Percentiles rank a stretch among this genome's conserved stretches.
Conservation (phyloP, 148 eudicot species). For the Polygonum aviculare region DNA sequence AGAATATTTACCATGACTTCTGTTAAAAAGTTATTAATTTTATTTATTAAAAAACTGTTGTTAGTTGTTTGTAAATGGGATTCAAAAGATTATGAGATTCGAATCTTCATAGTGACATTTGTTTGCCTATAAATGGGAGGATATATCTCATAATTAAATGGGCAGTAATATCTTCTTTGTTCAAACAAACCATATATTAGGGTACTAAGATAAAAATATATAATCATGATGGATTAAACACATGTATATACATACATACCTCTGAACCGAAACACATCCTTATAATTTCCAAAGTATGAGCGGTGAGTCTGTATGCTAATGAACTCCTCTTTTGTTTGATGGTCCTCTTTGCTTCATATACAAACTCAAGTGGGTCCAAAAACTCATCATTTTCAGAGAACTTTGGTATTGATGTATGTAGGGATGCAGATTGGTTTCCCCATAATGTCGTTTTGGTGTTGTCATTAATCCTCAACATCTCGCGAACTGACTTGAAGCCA, state of each 20-base stretch:
- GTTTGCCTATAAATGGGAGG: too few species aligned
- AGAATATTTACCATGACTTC: too few species aligned
- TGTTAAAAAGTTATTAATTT: too few species aligned
- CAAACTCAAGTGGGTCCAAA: conserved; percentile 36
- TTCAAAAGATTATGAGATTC: too few species aligned
- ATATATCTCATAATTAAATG: too few species aligned
- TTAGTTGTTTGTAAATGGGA: too few species aligned
- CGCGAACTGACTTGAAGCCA: conserved; percentile 60
- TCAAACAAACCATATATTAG: too few species aligned
- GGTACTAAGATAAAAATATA: too few species aligned
- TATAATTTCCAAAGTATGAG: conserved; percentile 45
- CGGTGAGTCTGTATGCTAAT: conserved; percentile 55
- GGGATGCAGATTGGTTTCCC: conserved; percentile 82
- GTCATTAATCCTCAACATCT: conserved; percentile 39
- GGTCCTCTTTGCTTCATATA: conserved; percentile 33
- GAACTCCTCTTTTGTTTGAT: conserved; percentile 60
- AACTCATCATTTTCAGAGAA: conserved; percentile 8
- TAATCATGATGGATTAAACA: too few species aligned
- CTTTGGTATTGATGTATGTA: conserved; percentile 51
- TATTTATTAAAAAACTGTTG: too few species aligned
- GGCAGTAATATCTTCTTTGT: too few species aligned
- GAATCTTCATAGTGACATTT: too few species aligned
- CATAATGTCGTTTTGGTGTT: conserved; percentile 25
- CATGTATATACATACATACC: conserved; percentile 40
- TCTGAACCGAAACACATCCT: conserved; percentile 59